Evolutionary conservation across 257 asterid genomes (phyloP).

Genomic region (Jaltomata sinuosa): DNA sequence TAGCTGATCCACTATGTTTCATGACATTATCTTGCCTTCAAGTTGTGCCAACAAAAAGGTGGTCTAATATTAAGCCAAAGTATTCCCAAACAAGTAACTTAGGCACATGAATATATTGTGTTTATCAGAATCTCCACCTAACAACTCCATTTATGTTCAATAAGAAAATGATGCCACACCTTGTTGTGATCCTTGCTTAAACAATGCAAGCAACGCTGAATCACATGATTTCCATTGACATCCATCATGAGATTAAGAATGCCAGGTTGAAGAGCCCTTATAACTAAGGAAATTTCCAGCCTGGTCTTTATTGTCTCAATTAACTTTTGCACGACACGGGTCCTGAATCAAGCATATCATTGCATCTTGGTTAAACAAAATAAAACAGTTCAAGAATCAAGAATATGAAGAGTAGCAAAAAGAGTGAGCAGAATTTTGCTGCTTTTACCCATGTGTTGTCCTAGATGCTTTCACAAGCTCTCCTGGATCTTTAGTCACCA

Average conservation of each 20-base stretch:
- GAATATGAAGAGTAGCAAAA: background rate
- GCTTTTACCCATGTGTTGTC: constrained; percentile 30
- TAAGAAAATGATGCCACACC: constrained; percentile 9
- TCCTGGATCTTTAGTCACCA: constrained; percentile 20
- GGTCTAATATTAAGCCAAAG: background rate
- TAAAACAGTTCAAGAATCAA: background rate
- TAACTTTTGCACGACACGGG: constrained; percentile 37
- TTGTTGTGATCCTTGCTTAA: constrained; percentile 22
- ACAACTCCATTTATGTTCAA: background rate
- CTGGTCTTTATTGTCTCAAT: constrained; percentile 21
- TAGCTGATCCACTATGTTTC: background rate
- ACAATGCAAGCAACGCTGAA: constrained; percentile 34
- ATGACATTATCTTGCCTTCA: background rate
- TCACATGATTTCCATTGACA: constrained; percentile 35
- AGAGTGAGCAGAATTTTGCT: background rate
- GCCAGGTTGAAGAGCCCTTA: constrained; percentile 28
- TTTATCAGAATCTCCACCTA: background rate
- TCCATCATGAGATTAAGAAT: constrained; percentile 30
- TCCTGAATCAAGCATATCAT: constrained; percentile 12
- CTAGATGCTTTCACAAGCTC: constrained; percentile 16
- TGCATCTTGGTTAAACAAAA: background rate
- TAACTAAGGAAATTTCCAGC: constrained; percentile 24
- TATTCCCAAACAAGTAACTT: background rate
- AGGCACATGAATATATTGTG: background rate
- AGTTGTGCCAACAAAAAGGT: background rate